Evolutionary conservation across 805 yeast species (phyloP).

Genomic region (Kregervanrija fluxuum): DNA sequence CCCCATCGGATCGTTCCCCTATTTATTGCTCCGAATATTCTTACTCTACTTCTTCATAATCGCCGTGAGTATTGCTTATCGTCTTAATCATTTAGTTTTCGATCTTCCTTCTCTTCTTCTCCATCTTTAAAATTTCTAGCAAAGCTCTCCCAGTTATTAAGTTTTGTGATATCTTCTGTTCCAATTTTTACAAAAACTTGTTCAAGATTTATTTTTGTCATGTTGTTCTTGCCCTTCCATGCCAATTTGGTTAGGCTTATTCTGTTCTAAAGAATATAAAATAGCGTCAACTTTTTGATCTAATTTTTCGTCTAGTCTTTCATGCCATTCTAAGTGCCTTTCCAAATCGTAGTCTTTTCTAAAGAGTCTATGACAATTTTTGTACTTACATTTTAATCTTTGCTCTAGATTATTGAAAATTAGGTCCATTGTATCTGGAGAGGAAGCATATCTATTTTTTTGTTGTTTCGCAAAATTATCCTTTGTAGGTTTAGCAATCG

Average conservation of each 20-base stretch:
- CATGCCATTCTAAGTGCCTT: slow-evolving; percentile 51
- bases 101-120: no score
- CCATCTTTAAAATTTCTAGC: no score
- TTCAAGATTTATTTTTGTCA: no score
- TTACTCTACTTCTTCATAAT: no score
- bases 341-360: slow-evolving; percentile 39
- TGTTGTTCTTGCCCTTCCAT: no score
- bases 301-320: slow-evolving; percentile 14
- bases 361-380: slow-evolving; percentile 48
- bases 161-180: no score
- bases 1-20: no score
- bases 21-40: no score
- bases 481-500: slow-evolving; percentile 9
- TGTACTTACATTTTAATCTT: slow-evolving; percentile 39
- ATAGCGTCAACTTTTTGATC: slow-evolving; percentile 9
- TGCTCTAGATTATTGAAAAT: slow-evolving; percentile 31
- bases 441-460: slow-evolving; percentile 29
- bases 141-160: no score
- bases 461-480: slow-evolving; percentile 35
- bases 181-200: no score
- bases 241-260: slow-evolving; percentile 20
- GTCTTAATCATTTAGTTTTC: no score
- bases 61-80: no score
- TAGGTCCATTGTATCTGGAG: slow-evolving; percentile 20
- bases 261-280: slow-evolving; percentile 14